Percentiles rank a stretch among this genome's conserved stretches.
Conservation (phyloP, 2,329 filamentous ascomycete genomes). For the Cladorrhinum sp. region DNA sequence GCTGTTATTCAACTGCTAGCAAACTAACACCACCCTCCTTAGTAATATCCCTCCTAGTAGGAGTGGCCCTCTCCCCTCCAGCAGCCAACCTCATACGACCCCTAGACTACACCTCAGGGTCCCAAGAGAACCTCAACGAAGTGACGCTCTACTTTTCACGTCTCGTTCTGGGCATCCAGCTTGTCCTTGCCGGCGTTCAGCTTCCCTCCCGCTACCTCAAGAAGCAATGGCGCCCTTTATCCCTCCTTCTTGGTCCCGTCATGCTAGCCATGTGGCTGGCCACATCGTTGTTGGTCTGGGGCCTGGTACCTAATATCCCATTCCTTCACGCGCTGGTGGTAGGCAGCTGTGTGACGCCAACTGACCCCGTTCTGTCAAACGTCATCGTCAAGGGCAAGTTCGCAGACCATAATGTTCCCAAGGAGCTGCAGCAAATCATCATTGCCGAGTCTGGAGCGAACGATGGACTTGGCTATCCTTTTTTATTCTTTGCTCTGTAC, state of each 20-base stretch:
- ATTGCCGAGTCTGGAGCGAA: conserved; percentile 83
- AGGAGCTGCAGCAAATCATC: conserved; percentile 75
- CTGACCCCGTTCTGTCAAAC: conserved; percentile 83
- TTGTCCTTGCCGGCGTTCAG: conserved; percentile 85
- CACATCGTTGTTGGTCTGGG: conserved; percentile 78
- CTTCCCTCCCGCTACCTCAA: conserved; percentile 78
- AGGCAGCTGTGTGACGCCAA: conserved; percentile 86
- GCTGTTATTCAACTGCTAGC: not conserved
- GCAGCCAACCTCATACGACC: conserved; percentile 74
- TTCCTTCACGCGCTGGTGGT: conserved; percentile 78
- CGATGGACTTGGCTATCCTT: conserved; percentile 85
- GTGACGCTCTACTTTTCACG: conserved; percentile 83
- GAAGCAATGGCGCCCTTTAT: conserved; percentile 73
- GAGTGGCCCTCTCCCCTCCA: conserved; percentile 73
- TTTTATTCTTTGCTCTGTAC: conserved; percentile 80
- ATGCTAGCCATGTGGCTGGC: conserved; percentile 86
- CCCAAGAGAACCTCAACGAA: conserved; percentile 57
- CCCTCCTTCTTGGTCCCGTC: conserved; percentile 73
- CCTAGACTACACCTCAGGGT: conserved; percentile 65
- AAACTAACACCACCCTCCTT: conserved; percentile 2
- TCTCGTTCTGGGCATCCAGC: conserved; percentile 83
- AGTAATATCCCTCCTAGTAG: conserved; percentile 83
- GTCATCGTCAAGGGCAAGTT: conserved; percentile 93
- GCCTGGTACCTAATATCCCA: conserved; percentile 64
- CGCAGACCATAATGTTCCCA: conserved; percentile 84